Evolutionary conservation across 2,329 filamentous ascomycete species (phyloP).

Genomic region (Penicillium sp.): DNA sequence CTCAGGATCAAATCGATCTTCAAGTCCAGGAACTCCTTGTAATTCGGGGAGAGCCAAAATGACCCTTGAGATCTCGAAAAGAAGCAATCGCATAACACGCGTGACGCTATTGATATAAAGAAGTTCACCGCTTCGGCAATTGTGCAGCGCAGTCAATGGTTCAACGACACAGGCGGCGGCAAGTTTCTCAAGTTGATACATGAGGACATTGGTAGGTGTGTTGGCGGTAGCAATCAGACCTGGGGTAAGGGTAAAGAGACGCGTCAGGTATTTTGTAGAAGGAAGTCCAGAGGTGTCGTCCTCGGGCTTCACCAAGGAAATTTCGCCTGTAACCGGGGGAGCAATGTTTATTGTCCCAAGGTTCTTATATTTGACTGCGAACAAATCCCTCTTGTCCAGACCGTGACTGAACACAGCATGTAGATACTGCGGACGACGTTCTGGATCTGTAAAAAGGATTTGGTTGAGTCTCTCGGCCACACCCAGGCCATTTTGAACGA

Average conservation of each 20-base stretch:
- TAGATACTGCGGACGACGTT: constrained; percentile 73
- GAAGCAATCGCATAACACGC: constrained; percentile 69
- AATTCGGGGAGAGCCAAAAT: constrained; percentile 76
- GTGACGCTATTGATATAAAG: constrained; percentile 68
- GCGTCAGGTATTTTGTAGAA: constrained; percentile 64
- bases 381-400: constrained; percentile 53
- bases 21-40: constrained; percentile 62
- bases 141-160: constrained; percentile 77
- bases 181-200: constrained; percentile 77
- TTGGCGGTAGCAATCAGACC: constrained; percentile 65
- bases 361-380: constrained; percentile 61
- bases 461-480: constrained; percentile 77
- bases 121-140: constrained; percentile 74
- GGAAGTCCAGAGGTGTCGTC: constrained; percentile 38
- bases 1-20: constrained; percentile 62
- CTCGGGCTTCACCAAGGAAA: constrained; percentile 21
- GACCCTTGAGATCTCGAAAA: constrained; percentile 75
- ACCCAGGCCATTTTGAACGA: constrained; percentile 83
- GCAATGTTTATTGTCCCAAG: constrained; percentile 63
- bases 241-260: constrained; percentile 65
- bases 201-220: constrained; percentile 65
- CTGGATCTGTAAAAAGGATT: constrained; percentile 69
- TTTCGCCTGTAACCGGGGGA: constrained; percentile 45
- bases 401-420: constrained; percentile 69
- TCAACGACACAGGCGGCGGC: constrained; percentile 78